phyloP scores from a whole-genome alignment of 148 eudicot genomes.

The Rhododendron mucronatum region DNA sequence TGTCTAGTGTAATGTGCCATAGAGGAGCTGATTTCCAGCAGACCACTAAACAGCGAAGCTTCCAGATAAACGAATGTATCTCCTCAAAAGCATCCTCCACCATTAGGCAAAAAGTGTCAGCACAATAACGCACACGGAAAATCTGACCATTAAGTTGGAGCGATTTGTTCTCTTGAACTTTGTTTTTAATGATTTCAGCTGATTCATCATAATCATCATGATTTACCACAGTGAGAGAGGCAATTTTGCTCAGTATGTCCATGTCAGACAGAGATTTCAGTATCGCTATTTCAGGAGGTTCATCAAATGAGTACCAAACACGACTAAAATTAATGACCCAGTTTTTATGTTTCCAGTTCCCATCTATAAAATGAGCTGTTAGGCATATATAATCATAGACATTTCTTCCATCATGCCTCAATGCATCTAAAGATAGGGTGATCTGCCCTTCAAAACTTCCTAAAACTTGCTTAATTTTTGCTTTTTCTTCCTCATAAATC shows the following conservation, averaged over 20 bases:
- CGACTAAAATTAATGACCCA: not conserved
- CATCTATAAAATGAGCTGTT: constrained; percentile 1
- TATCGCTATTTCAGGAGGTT: not conserved
- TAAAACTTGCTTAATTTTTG: not conserved
- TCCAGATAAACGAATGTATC: not conserved
- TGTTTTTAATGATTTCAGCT: not conserved
- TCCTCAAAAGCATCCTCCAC: constrained; percentile 2
- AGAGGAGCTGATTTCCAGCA: not conserved
- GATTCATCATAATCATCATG: not conserved
- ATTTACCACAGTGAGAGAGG: not conserved
- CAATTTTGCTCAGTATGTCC: not conserved
- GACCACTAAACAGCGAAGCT: not conserved
- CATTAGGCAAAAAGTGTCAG: not conserved
- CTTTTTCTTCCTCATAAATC: not conserved
- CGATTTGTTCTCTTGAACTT: not conserved
- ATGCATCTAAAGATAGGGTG: not conserved
- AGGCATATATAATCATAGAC: not conserved
- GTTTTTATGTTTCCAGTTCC: not conserved
- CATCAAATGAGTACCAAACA: not conserved
- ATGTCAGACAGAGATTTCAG: not conserved
- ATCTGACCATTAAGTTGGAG: not conserved
- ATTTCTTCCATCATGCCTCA: not conserved
- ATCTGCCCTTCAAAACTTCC: not conserved
- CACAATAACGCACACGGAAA: not conserved
- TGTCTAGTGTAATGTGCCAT: not conserved